phyloP scores from a whole-genome alignment of 225 moss, liverwort and hornwort genomes.

The Sphagnum tenellum region DNA sequence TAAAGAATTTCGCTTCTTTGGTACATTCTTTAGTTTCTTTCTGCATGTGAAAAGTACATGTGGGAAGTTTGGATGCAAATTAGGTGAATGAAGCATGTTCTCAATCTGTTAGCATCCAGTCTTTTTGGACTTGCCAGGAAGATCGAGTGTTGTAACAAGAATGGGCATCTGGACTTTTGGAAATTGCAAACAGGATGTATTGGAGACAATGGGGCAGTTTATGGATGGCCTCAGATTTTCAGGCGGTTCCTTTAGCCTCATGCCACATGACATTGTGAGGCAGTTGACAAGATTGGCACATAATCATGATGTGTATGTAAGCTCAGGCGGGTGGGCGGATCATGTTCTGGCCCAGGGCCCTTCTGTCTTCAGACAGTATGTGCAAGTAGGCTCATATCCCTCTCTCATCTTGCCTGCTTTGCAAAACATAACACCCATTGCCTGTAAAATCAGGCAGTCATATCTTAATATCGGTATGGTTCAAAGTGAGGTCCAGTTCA shows the following conservation, averaged over 20 bases:
- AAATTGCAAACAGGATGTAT: constrained; percentile 30
- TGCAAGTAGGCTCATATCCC: constrained; percentile 35
- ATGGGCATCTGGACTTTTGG: background rate
- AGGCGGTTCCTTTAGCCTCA: constrained; percentile 45
- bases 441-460: too few species aligned
- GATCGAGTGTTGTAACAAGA: too few species aligned
- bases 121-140: background rate
- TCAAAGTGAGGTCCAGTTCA: too few species aligned
- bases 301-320: constrained; percentile 59
- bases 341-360: constrained; percentile 50
- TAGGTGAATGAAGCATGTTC: background rate
- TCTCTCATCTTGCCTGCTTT: background rate
- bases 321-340: constrained; percentile 64
- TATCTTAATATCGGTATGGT: too few species aligned
- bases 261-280: constrained; percentile 48
- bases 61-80: background rate
- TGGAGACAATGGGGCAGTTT: constrained; percentile 39
- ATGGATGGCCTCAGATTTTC: constrained; percentile 58
- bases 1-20: constrained; percentile 2
- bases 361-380: constrained; percentile 50
- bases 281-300: constrained; percentile 46
- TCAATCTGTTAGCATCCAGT: background rate
- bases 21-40: background rate
- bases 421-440: too few species aligned
- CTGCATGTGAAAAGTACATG: background rate